A percentile compares a stretch with the other conserved stretches of the same genome.
phyloP scores from a whole-genome alignment of 2,329 filamentous ascomycete species.

The Cladorrhinum sp. region DNA sequence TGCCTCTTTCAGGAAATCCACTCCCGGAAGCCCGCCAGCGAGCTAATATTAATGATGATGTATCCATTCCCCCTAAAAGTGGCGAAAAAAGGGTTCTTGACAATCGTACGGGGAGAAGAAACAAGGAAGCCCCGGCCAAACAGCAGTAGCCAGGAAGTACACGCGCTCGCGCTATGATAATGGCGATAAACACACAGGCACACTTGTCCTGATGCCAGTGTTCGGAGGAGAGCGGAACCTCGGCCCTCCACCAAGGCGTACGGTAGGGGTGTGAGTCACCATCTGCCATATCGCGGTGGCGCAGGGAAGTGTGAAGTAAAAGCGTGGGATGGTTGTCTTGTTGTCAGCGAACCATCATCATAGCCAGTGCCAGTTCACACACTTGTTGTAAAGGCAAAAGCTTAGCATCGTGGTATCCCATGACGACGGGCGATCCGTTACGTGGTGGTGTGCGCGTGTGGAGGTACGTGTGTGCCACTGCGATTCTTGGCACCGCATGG shows the following conservation, averaged over 20 bases:
- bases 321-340: not conserved
- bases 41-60: not conserved
- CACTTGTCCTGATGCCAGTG: not conserved
- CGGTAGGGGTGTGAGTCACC: constrained; percentile 1
- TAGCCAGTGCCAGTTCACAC: not conserved
- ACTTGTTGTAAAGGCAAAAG: not conserved
- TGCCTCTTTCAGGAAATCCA: not conserved
- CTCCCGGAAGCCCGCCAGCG: not conserved
- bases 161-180: not conserved
- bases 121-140: not conserved
- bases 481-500: not conserved
- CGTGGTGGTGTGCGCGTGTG: not conserved
- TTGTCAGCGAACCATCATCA: not conserved
- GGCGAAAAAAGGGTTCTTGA: not conserved
- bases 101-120: not conserved
- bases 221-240: not conserved
- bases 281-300: not conserved
- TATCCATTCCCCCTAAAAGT: not conserved
- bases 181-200: not conserved
- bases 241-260: not conserved
- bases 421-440: not conserved
- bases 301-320: not conserved
- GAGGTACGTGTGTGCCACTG: not conserved
- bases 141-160: not conserved
- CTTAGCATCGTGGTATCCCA: too few species aligned